Evolutionary conservation across 1,284 basidiomycete species (phyloP).

Genomic region (Ganoderma resinaceum): DNA sequence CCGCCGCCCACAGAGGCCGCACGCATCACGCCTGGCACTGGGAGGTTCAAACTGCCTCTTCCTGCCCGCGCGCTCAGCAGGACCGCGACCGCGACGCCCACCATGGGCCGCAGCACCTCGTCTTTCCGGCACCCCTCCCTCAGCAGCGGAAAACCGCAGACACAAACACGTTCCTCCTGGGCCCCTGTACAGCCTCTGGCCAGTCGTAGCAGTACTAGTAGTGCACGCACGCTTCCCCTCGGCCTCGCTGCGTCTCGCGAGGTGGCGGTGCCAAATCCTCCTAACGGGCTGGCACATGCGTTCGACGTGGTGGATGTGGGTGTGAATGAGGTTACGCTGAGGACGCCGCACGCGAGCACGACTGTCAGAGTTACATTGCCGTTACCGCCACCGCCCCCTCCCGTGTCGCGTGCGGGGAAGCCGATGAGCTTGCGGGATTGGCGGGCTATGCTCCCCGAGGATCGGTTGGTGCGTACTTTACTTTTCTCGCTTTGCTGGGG

Average conservation of each 20-base stretch:
- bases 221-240: neutral
- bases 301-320: neutral
- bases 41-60: neutral
- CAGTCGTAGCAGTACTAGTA: neutral
- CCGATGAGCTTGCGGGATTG: slow-evolving; percentile 39
- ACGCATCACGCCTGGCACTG: slow-evolving; percentile 1
- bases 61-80: neutral
- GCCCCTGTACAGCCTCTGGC: neutral
- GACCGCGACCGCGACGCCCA: neutral
- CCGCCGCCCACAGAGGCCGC: neutral
- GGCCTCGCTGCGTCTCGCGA: neutral
- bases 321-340: neutral
- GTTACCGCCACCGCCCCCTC: neutral
- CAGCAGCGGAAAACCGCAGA: neutral
- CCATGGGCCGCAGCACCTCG: neutral
- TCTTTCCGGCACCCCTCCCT: neutral
- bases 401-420: slow-evolving; percentile 22
- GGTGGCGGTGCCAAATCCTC: neutral
- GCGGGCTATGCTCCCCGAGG: slow-evolving; percentile 28
- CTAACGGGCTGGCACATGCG: neutral
- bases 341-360: neutral
- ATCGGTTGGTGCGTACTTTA: slow-evolving; percentile 28
- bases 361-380: neutral
- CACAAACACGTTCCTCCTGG: neutral
- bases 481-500: neutral